phyloP scores from a whole-genome alignment of 2,329 filamentous ascomycete genomes.

The Zasmidium citrigriseum region DNA sequence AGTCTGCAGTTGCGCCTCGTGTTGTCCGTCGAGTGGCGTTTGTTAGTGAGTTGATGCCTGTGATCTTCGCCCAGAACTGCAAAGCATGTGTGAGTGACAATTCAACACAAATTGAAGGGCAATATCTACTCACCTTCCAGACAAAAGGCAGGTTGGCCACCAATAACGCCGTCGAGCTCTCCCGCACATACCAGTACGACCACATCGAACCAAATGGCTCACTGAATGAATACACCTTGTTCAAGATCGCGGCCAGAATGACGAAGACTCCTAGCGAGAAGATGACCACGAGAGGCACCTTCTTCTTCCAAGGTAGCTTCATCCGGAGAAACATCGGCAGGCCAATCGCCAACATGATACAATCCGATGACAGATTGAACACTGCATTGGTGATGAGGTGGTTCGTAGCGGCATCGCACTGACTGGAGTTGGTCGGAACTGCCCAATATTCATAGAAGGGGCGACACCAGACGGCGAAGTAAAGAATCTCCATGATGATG shows the following conservation, averaged over 20 bases:
- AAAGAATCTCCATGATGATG: conserved; percentile 42
- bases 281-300: conserved; percentile 55
- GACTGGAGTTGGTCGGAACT: conserved; percentile 32
- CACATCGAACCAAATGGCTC: conserved; percentile 58
- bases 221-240: conserved; percentile 63
- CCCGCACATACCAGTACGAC: conserved; percentile 62
- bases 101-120: too few relatives aligned
- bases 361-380: conserved; percentile 49
- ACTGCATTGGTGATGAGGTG: conserved; percentile 41
- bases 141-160: conserved; percentile 63
- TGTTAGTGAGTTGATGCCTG: conserved; percentile 34
- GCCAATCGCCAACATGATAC: conserved; percentile 46
- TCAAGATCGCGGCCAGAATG: conserved; percentile 60
- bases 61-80: conserved; percentile 48
- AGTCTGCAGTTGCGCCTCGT: neutral
- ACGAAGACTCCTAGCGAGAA: conserved; percentile 59
- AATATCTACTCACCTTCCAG: too few relatives aligned
- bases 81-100: too few relatives aligned
- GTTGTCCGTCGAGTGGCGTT: conserved; percentile 7
- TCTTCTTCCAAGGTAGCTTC: conserved; percentile 48
- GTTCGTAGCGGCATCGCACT: conserved; percentile 43
- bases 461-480: conserved; percentile 42
- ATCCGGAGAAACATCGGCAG: conserved; percentile 49
- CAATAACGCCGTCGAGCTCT: conserved; percentile 60
- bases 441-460: conserved; percentile 42